Percentiles rank a stretch among this genome's conserved stretches.
These are phyloP conservation scores for Penicillium sp. DNA, from an alignment of 2,329 filamentous ascomycete genomes.

Conservation along the genomic window DNA sequence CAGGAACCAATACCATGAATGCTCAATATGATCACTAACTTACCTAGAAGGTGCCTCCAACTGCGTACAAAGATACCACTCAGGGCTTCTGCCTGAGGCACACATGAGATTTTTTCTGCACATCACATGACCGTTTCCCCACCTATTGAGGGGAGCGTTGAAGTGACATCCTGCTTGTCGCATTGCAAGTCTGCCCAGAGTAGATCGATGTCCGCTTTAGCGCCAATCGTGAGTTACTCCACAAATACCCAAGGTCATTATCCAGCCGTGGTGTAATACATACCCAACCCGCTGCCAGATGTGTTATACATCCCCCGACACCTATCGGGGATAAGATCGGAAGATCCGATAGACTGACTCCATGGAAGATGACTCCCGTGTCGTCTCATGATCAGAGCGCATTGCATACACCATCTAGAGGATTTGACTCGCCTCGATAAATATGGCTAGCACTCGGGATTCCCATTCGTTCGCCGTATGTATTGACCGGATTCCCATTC, in stretches of 20 bases:
- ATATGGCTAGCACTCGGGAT: slow-evolving; percentile 40
- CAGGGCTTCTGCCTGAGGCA: slow-evolving; percentile 19
- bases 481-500: slow-evolving; percentile 2
- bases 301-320: slow-evolving; percentile 8
- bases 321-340: background rate
- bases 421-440: slow-evolving; percentile 24
- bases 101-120: slow-evolving; percentile 14
- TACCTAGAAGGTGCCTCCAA: no score
- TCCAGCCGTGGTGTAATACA: background rate
- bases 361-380: slow-evolving; percentile 30
- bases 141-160: slow-evolving; percentile 25
- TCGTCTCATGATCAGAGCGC: slow-evolving; percentile 29
- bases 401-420: slow-evolving; percentile 23
- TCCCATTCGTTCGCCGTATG: slow-evolving; percentile 40
- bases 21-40: background rate
- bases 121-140: slow-evolving; percentile 30
- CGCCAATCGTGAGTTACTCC: slow-evolving; percentile 33
- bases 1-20: background rate
- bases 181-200: slow-evolving; percentile 13
- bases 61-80: background rate
- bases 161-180: slow-evolving; percentile 20
- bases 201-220: slow-evolving; percentile 23
- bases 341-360: slow-evolving; percentile 18
- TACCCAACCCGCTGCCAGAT: background rate
- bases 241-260: no score